Evolutionary conservation across 2,329 filamentous ascomycete species (phyloP).

Genomic region (Exserohilum turcica): DNA sequence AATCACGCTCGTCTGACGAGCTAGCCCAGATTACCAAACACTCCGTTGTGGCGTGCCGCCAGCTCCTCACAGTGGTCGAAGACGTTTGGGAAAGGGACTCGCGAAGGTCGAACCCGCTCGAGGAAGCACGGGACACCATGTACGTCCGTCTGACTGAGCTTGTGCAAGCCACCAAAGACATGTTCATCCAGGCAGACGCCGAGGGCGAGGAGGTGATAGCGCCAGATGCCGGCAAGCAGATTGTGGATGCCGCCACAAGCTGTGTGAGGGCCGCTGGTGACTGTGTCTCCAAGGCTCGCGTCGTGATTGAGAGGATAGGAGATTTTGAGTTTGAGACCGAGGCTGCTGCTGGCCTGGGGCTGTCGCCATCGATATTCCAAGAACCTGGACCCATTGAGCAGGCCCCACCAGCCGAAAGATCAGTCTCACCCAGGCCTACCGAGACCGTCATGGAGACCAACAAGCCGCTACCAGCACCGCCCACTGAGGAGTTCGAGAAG

Average conservation of each 20-base stretch:
- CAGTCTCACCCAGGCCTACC: slow-evolving; percentile 14
- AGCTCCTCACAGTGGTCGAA: slow-evolving; percentile 79
- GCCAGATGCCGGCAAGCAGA: slow-evolving; percentile 75
- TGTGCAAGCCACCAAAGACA: slow-evolving; percentile 78
- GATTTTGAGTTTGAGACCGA: slow-evolving; percentile 76
- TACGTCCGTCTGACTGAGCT: slow-evolving; percentile 79
- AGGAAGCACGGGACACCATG: slow-evolving; percentile 74
- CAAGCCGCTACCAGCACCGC: slow-evolving; percentile 47
- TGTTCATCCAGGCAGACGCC: slow-evolving; percentile 70
- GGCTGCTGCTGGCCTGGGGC: slow-evolving; percentile 45
- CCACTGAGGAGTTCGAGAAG: slow-evolving; percentile 44
- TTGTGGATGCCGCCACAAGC: slow-evolving; percentile 79
- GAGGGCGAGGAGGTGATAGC: slow-evolving; percentile 78
- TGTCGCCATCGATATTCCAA: slow-evolving; percentile 50
- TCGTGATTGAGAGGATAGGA: slow-evolving; percentile 83
- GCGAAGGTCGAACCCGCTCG: slow-evolving; percentile 68
- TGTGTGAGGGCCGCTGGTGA: slow-evolving; percentile 91
- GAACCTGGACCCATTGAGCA: slow-evolving; percentile 24
- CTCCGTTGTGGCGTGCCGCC: slow-evolving; percentile 79
- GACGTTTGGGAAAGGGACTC: slow-evolving; percentile 79
- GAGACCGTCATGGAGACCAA: slow-evolving; percentile 36
- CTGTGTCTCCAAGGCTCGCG: slow-evolving; percentile 84
- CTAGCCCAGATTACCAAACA: slow-evolving; percentile 81
- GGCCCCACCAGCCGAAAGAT: slow-evolving; percentile 15
- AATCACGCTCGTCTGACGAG: slow-evolving; percentile 87